Conservation (phyloP, 768 basidiomycete genomes). For the Boletellus ananas region DNA sequence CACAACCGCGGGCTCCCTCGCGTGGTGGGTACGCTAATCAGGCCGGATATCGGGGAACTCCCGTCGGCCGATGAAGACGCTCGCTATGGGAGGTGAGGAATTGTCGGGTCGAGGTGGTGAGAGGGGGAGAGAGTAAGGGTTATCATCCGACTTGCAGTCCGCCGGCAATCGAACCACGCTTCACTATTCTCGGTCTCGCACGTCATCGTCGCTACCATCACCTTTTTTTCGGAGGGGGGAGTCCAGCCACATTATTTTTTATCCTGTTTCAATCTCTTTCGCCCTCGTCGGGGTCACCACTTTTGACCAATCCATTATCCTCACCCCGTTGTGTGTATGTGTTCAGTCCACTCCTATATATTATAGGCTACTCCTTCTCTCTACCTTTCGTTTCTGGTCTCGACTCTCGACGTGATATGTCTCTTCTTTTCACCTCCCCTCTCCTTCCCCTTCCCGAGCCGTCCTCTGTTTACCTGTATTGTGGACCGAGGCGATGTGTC, state of each 20-base stretch:
- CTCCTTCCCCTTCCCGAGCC: not conserved
- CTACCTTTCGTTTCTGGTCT: constrained; percentile 7
- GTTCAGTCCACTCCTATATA: constrained; percentile 28
- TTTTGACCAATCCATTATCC: constrained; percentile 8
- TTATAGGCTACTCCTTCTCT: constrained; percentile 24
- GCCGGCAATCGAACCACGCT: constrained; percentile 9
- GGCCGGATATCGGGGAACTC: constrained; percentile 27
- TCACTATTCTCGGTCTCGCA: constrained; percentile 15
- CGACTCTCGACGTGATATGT: constrained; percentile 20
- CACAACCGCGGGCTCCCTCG: constrained; percentile 19
- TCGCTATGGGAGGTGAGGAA: not conserved
- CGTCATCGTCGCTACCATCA: constrained; percentile 5
- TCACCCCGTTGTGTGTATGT: constrained; percentile 20
- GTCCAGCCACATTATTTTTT: constrained; percentile 7
- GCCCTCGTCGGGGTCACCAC: constrained; percentile 8
- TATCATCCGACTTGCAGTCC: constrained; percentile 14
- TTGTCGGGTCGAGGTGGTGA: not conserved
- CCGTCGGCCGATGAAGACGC: constrained; percentile 24
- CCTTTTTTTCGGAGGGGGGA: constrained; percentile 8
- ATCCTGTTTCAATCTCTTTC: constrained; percentile 9
- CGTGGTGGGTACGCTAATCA: constrained; percentile 24
- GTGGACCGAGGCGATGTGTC: constrained; percentile 16
- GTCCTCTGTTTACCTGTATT: constrained; percentile 8
- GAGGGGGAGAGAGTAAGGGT: not conserved
- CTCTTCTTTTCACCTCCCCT: not conserved